Base-by-base conservation (phyloP, 1,284 basidiomycete genomes). In the Papiliotrema nemorosa region DNA sequence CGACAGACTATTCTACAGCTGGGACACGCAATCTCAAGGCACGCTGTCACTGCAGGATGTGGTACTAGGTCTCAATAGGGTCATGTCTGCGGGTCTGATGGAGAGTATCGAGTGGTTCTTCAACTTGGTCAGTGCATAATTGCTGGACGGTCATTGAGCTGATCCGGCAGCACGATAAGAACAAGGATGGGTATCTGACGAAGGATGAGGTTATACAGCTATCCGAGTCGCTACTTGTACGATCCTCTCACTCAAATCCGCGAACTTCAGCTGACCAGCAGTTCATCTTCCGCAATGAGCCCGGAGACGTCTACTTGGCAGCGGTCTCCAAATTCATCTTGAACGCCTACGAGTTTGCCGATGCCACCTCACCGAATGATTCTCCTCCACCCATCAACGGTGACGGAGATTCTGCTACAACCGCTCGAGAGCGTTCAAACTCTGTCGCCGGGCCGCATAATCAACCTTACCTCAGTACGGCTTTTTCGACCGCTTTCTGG, bases 91-190 rank as follows among this genome's bases (percentile, higher is more conserved):
- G 57, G 96, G 96, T 69, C 78, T 98, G 55, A 96, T 97, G 90
- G 89, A 92, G 55, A 94, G 90, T 64, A 97, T 97, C 63, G 89
- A 96, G 71, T 97, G 94, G 92, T 94, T 98, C 77, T 97, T 98
- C 76, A 87, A 88, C 59, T 74, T 98, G 45, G 69, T 75, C 64
- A 58, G 76, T 68, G 13, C 2, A 29, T 31, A 2, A 35, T 10
- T 25, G n/a, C n/a, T n/a, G n/a, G n/a, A n/a, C n/a, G n/a, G n/a
- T n/a, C n/a, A n/a, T n/a, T n/a, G n/a, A n/a, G n/a, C n/a, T 48
- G 33, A 55, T 29, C n/a, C 16, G 7, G 12, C 35, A 64, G 59
- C 91, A 97, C 62, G 92, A 97, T 77, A 93, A 93, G 74, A 87
- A 97, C 72, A 91, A 90, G 59, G 92, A 97, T 66, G 91, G 91